Percentiles rank a stretch among this genome's conserved stretches.
Evolutionary conservation across 192 early-diverging fungal species (phyloP).

Genomic region (Globomyces pollinis-pini): DNA sequence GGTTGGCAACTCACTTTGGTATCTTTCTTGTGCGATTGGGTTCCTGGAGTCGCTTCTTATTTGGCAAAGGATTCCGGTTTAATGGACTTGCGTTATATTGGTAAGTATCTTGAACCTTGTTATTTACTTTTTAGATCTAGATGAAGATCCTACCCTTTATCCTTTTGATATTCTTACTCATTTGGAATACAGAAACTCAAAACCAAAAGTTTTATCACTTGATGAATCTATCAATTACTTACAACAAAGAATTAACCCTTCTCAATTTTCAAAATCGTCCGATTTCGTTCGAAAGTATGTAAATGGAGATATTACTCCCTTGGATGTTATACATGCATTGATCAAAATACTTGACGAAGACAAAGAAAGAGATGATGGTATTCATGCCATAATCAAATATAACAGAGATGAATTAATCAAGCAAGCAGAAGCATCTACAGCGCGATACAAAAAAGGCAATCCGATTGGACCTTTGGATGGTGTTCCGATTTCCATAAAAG

Average conservation of each 20-base stretch:
- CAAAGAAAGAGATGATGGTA: background rate
- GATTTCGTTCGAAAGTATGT: slow-evolving; percentile 5
- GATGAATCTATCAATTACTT: background rate
- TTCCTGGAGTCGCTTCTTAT: background rate
- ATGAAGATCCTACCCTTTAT: slow-evolving; percentile 1
- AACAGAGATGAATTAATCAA: slow-evolving; percentile 25
- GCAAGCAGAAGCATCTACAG: slow-evolving; percentile 47
- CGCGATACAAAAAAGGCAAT: slow-evolving; percentile 35
- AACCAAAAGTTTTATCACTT: background rate
- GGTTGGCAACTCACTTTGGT: background rate
- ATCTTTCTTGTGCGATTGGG: background rate
- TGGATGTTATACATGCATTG: background rate
- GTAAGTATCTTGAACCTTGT: no score
- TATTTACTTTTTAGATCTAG: no score
- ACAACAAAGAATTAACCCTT: background rate
- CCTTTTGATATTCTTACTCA: slow-evolving; percentile 2
- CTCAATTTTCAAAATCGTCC: background rate
- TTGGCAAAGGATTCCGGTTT: background rate
- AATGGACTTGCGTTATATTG: background rate
- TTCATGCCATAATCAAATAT: slow-evolving; percentile 14
- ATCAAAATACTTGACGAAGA: background rate
- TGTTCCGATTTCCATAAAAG: slow-evolving; percentile 65
- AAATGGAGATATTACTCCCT: background rate
- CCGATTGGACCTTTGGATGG: slow-evolving; percentile 63
- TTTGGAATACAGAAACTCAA: no score